phyloP scores from a whole-genome alignment of 805 yeast genomes.

The Barnettozyma populi region DNA sequence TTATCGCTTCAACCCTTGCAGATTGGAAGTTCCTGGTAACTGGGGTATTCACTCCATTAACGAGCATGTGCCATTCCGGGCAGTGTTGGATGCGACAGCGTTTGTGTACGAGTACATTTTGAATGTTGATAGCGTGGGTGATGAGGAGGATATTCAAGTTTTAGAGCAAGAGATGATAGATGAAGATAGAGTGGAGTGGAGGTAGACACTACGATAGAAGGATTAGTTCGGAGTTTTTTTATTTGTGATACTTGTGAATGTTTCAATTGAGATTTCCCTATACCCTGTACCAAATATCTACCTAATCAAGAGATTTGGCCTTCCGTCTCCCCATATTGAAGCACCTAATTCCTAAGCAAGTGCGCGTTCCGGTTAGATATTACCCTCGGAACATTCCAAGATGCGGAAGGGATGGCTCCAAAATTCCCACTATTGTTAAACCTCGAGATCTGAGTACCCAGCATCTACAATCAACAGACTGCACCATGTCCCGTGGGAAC shows the following conservation, averaged over 20 bases:
- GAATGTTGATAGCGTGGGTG: constrained; percentile 30
- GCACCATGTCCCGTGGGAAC: constrained; percentile 85
- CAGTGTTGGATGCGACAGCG: constrained; percentile 49
- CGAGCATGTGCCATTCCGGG: constrained; percentile 44
- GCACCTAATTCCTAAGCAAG: too few species aligned
- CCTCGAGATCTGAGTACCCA: not conserved
- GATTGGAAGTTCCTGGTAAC: constrained; percentile 3
- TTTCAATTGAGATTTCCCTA: too few species aligned
- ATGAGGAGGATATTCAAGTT: not conserved
- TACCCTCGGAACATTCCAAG: not conserved
- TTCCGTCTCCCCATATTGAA: too few species aligned
- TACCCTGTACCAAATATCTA: too few species aligned
- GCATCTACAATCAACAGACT: not conserved
- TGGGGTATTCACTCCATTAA: constrained; percentile 48
- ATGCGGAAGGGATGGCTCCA: too few species aligned
- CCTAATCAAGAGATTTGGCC: too few species aligned
- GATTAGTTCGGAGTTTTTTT: not conserved
- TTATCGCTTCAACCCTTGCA: constrained; percentile 41
- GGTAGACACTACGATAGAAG: not conserved
- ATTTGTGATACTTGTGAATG: too few species aligned
- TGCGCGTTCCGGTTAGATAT: too few species aligned
- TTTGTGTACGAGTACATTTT: constrained; percentile 45
- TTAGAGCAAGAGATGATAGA: not conserved
- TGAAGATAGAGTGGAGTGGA: not conserved
- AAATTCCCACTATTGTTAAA: not conserved